Percentiles rank a stretch among this genome's conserved stretches.
These are phyloP conservation scores for Krasilnikovozyma curviuscula DNA, from an alignment of 768 basidiomycete genomes.

Conservation along the genomic window DNA sequence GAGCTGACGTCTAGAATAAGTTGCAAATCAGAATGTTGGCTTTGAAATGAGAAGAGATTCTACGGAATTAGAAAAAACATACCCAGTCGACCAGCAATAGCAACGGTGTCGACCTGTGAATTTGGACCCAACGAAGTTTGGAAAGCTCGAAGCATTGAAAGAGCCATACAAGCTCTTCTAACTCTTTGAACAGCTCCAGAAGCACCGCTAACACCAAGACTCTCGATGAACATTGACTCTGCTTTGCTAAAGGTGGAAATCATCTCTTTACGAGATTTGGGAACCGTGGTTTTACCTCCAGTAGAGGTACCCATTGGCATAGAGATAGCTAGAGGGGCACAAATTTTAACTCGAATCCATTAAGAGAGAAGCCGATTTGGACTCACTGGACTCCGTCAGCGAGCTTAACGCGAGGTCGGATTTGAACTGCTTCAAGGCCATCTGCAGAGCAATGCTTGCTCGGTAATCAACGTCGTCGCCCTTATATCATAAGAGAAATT, in stretches of 20 bases:
- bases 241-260: constrained; percentile 44
- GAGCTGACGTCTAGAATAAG: constrained; percentile 43
- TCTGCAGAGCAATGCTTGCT: constrained; percentile 57
- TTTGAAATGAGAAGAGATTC: background rate
- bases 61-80: constrained; percentile 27
- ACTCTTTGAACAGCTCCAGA: constrained; percentile 51
- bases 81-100: constrained; percentile 44
- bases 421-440: constrained; percentile 56
- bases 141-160: constrained; percentile 52
- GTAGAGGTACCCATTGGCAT: constrained; percentile 59
- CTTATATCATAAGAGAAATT: constrained; percentile 27
- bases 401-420: constrained; percentile 80
- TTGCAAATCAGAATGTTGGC: background rate
- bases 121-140: constrained; percentile 59
- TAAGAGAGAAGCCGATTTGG: background rate
- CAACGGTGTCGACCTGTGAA: constrained; percentile 32
- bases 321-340: constrained; percentile 42
- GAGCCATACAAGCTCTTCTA: constrained; percentile 50
- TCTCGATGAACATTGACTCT: constrained; percentile 48
- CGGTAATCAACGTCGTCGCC: constrained; percentile 55
- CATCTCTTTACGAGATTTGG: constrained; percentile 38
- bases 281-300: constrained; percentile 28
- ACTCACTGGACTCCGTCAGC: constrained; percentile 70
- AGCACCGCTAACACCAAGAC: constrained; percentile 37
- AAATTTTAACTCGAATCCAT: background rate